Conservation (phyloP, 2,329 filamentous ascomycete genomes). For the Geoglossum cookeanum region DNA sequence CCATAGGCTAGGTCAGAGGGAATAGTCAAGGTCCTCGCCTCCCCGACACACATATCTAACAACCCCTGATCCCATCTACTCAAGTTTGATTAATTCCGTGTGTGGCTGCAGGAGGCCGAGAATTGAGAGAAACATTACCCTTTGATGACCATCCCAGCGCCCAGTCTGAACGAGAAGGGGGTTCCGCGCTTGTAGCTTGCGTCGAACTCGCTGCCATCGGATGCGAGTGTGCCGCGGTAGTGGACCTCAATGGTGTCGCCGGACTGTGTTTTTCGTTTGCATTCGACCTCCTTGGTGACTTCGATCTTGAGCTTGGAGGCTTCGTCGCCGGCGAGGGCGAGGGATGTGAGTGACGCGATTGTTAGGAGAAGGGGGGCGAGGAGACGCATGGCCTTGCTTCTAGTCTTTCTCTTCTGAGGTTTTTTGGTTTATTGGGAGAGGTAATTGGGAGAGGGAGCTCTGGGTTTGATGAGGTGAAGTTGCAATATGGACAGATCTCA, state of each 20-base stretch:
- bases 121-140: slow-evolving; percentile 32
- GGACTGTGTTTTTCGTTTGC: slow-evolving; percentile 1
- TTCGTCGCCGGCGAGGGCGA: not conserved
- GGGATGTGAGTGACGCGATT: not conserved
- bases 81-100: not conserved
- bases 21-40: slow-evolving; percentile 75
- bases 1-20: slow-evolving; percentile 79
- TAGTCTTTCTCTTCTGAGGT: not conserved
- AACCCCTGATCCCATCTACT: slow-evolving; percentile 75
- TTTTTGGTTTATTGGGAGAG: not conserved
- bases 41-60: slow-evolving; percentile 85
- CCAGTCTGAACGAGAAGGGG: slow-evolving; percentile 66
- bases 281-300: slow-evolving; percentile 2
- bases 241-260: slow-evolving; percentile 36
- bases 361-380: not conserved
- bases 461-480: not conserved
- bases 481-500: not conserved
- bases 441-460: not conserved
- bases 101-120: not conserved
- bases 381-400: not conserved
- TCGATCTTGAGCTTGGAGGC: slow-evolving; percentile 3
- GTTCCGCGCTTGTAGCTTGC: slow-evolving; percentile 56
- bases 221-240: slow-evolving; percentile 65
- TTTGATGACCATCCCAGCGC: slow-evolving; percentile 69
- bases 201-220: slow-evolving; percentile 65